These are phyloP conservation scores for Nitzschia sp. DNA, from an alignment of 108 stramenopile genomes.

Conservation along the genomic window DNA sequence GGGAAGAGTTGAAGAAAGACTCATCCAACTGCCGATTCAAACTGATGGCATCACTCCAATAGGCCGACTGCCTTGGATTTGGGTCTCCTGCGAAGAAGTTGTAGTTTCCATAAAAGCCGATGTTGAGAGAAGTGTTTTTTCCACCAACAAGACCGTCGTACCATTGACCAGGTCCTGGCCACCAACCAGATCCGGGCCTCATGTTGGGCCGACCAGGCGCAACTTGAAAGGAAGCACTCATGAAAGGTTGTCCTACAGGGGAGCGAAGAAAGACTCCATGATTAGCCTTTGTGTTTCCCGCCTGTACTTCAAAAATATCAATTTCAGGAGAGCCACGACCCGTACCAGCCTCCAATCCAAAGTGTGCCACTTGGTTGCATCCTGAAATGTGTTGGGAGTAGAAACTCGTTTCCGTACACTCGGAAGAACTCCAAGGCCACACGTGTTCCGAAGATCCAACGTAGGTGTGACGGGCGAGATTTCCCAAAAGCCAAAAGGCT, in stretches of 20 bases:
- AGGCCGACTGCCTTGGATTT: constrained; percentile 69
- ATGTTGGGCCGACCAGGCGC: constrained; percentile 76
- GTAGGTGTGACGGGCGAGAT: constrained; percentile 94
- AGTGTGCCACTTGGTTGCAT: constrained; percentile 84
- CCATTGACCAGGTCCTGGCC: constrained; percentile 90
- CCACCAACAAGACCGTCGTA: constrained; percentile 86
- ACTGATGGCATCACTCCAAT: constrained; percentile 93
- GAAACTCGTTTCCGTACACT: constrained; percentile 59
- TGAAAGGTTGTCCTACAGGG: constrained; percentile 88
- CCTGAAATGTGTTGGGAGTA: constrained; percentile 69
- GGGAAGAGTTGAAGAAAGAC: constrained; percentile 78
- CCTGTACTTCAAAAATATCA: constrained; percentile 93
- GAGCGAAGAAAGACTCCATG: constrained; percentile 57
- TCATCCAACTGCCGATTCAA: constrained; percentile 78
- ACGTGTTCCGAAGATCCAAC: constrained; percentile 86
- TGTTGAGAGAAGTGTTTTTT: constrained; percentile 78
- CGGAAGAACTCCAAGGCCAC: constrained; percentile 81
- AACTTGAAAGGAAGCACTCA: constrained; percentile 81
- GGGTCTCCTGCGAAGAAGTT: constrained; percentile 78
- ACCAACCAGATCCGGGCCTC: constrained; percentile 75
- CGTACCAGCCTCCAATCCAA: constrained; percentile 65
- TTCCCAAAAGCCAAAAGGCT: constrained; percentile 97
- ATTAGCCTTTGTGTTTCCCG: constrained; percentile 66
- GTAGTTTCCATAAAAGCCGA: constrained; percentile 92
- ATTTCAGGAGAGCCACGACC: constrained; percentile 99